Evolutionary conservation across 495 filamentous ascomycete genomes (phyloP).

Genomic region (Hypoxylon trugodes): DNA sequence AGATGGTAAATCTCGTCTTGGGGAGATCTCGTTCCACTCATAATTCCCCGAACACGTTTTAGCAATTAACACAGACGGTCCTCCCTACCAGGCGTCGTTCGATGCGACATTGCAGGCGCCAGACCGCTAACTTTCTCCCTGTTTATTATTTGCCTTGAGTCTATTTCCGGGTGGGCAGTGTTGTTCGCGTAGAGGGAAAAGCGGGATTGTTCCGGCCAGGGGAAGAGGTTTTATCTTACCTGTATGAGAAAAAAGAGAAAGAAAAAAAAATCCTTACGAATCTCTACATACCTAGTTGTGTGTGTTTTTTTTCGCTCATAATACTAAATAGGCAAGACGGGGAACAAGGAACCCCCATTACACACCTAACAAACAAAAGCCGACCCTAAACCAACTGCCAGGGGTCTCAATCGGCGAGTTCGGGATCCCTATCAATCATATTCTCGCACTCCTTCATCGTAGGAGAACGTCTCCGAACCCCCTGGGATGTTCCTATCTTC

Average conservation of each 20-base stretch:
- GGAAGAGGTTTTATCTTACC: constrained; percentile 18
- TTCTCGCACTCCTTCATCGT: constrained; percentile 9
- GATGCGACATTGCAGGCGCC: constrained; percentile 32
- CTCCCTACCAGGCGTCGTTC: constrained; percentile 32
- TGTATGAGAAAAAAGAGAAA: constrained; percentile 13
- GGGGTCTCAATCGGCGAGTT: constrained; percentile 13
- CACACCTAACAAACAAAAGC: constrained; percentile 30
- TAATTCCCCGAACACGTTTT: constrained; percentile 44
- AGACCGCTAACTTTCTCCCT: constrained; percentile 6
- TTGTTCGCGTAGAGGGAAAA: constrained; percentile 17
- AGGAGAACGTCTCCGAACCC: not conserved
- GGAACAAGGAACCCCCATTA: constrained; percentile 5
- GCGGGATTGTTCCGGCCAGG: constrained; percentile 6
- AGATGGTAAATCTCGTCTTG: constrained; percentile 44
- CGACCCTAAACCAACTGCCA: constrained; percentile 2
- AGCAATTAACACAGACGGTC: constrained; percentile 41
- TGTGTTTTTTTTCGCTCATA: constrained; percentile 4
- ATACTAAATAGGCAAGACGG: constrained; percentile 14
- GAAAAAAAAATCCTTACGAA: constrained; percentile 4
- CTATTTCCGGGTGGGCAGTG: constrained; percentile 19
- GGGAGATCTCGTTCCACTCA: constrained; percentile 43
- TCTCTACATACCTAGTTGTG: constrained; percentile 6
- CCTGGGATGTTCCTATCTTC: constrained; percentile 22
- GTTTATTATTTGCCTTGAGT: constrained; percentile 1
- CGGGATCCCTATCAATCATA: constrained; percentile 22